These are phyloP conservation scores for peach (Prunus persica) DNA, from an alignment of 306 rosid species.

Conservation along the genomic window Prunus_persica_NCBIv2 NC_034014.1:4948001-4948500, in stretches of 20 bases:
- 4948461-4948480: neutral
- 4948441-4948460: neutral
- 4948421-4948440: neutral
- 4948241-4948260: neutral
- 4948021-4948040: neutral
- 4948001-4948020: neutral
- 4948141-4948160: neutral
- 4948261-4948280: neutral
- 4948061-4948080: neutral
- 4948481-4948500: neutral
- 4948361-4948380: neutral
- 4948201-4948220: neutral
- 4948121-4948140: neutral
- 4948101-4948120: neutral
- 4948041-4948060: neutral
- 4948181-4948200: too few species aligned
- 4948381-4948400: neutral
- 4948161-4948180: neutral
- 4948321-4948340: neutral
- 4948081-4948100: neutral
- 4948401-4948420: neutral
- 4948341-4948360: neutral
- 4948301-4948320: neutral
- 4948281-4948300: neutral
- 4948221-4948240: neutral